Evolutionary conservation across 805 yeast genomes (phyloP).

Genomic region (Martiniozyma abietophila): DNA sequence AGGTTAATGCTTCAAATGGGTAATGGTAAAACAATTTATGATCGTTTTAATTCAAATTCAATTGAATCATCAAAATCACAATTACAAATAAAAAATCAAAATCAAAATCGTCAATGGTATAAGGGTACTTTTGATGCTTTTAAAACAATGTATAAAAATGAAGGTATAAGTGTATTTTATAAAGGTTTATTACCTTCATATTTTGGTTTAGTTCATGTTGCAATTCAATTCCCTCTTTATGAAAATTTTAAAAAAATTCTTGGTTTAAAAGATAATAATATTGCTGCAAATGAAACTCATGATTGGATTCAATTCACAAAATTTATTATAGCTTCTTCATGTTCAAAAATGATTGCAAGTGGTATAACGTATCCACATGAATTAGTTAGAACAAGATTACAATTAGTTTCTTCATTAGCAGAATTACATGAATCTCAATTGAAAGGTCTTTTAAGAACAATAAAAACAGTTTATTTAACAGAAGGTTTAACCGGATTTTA

Average conservation of each 20-base stretch:
- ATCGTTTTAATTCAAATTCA: constrained; percentile 18
- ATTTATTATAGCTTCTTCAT: constrained; percentile 57
- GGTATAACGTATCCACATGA: constrained; percentile 93
- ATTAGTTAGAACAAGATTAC: constrained; percentile 85
- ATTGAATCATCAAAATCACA: constrained; percentile 6
- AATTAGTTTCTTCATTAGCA: constrained; percentile 31
- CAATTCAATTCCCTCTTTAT: constrained; percentile 91
- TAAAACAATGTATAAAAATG: constrained; percentile 62
- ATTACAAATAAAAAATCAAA: too few relatives aligned
- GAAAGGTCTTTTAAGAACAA: constrained; percentile 20
- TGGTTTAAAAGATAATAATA: constrained; percentile 13
- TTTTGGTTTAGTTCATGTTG: constrained; percentile 86
- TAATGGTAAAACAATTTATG: constrained; percentile 31
- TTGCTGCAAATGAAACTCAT: constrained; percentile 7
- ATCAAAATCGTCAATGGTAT: constrained; percentile 34
- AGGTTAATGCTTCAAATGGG: constrained; percentile 81
- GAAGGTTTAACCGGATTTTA: constrained; percentile 84
- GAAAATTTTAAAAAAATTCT: constrained; percentile 64
- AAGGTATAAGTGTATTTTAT: constrained; percentile 76
- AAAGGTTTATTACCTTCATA: constrained; percentile 86
- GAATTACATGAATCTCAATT: constrained; percentile 20
- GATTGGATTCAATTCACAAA: constrained; percentile 25
- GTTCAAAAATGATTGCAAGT: constrained; percentile 84
- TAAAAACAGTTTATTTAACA: constrained; percentile 36
- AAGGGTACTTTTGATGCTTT: constrained; percentile 81